A percentile compares a stretch with the other conserved stretches of the same genome.
Conservation (phyloP, 768 basidiomycete species). For the Chlorophyllum brunneum region DNA sequence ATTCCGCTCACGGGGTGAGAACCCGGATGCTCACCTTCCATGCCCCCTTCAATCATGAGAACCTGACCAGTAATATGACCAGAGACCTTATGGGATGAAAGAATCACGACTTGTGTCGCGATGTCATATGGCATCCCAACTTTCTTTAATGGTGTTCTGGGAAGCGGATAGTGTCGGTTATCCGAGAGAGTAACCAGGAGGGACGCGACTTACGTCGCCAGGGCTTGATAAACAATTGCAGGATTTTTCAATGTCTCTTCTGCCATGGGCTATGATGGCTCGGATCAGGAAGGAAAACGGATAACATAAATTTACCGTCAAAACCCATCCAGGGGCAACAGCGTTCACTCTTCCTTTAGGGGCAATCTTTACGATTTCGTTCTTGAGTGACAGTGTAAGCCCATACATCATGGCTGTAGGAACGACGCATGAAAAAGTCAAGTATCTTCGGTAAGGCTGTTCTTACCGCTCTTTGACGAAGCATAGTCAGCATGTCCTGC, state of each 20-base stretch:
- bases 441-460: background rate
- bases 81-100: conserved; percentile 58
- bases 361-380: conserved; percentile 77
- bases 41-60: conserved; percentile 70
- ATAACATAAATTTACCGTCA: conserved; percentile 33
- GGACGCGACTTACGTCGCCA: conserved; percentile 56
- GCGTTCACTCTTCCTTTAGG: conserved; percentile 68
- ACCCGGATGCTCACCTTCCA: conserved; percentile 53
- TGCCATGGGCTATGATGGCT: conserved; percentile 41
- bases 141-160: conserved; percentile 68
- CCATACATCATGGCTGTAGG: conserved; percentile 70
- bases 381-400: conserved; percentile 63
- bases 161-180: background rate
- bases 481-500: conserved; percentile 66
- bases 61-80: conserved; percentile 72
- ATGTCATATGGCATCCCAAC: conserved; percentile 59
- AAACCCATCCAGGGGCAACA: conserved; percentile 67
- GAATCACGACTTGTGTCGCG: conserved; percentile 57
- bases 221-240: conserved; percentile 46
- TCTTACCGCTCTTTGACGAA: conserved; percentile 62
- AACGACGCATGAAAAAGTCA: background rate
- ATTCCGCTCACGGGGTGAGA: background rate
- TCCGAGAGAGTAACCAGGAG: background rate
- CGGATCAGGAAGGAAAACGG: background rate
- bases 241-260: conserved; percentile 55